Evolutionary conservation across 768 basidiomycete species (phyloP).

Genomic region (Termitomyces sp.): DNA sequence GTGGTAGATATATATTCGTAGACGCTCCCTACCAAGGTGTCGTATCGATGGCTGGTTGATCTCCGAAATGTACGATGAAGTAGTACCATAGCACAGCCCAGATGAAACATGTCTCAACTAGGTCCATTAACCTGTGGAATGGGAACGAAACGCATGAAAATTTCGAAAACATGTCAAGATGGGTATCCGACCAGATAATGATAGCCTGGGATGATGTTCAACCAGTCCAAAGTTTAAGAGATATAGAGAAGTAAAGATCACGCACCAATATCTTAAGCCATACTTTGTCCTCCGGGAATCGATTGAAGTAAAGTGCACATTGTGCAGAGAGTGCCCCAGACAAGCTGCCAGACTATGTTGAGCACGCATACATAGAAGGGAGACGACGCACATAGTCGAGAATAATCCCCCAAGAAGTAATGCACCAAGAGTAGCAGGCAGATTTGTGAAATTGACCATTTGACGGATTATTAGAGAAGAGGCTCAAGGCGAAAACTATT

Average conservation of each 20-base stretch:
- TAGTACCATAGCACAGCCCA: conserved; percentile 29
- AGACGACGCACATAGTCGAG: not conserved
- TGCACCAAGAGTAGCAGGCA: not conserved
- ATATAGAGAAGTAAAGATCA: not conserved
- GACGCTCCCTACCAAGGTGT: not conserved
- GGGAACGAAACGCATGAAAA: not conserved
- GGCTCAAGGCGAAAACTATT: not conserved
- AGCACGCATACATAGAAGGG: not conserved
- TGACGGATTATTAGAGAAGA: not conserved
- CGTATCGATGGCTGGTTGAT: conserved; percentile 21
- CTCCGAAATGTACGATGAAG: conserved; percentile 37
- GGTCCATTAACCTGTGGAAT: conserved; percentile 21
- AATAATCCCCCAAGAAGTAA: not conserved
- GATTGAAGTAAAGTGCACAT: not conserved
- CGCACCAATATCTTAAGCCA: not conserved
- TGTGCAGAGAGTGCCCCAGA: not conserved
- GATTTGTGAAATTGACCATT: not conserved
- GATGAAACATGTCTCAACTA: conserved; percentile 28
- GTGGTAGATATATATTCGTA: not conserved
- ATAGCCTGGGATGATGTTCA: not conserved
- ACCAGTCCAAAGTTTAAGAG: not conserved
- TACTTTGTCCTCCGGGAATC: not conserved
- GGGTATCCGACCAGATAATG: not conserved
- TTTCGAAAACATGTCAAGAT: too few relatives aligned
- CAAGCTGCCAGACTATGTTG: not conserved